Base-by-base conservation (phyloP, 1,284 basidiomycete genomes). In the Fomitopsis palustris region DNA sequence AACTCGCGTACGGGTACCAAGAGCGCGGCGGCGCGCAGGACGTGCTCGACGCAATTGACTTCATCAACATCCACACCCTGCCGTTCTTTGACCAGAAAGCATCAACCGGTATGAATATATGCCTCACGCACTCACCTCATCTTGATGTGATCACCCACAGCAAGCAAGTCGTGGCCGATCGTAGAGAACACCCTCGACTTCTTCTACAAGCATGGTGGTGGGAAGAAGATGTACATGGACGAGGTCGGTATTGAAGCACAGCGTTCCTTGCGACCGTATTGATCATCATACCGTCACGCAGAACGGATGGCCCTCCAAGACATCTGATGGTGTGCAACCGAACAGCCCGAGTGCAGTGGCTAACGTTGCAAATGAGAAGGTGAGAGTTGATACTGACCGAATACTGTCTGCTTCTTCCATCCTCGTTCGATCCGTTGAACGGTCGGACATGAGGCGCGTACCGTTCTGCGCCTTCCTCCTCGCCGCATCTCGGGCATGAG, bases 231-330 rank as follows among this genome's bases (percentile, higher is more conserved):
- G 68, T 86, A 86, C 67, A 76, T 89, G 47, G 84, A 81, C 64
- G 79, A 90, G 78, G 87, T 83, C 29, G 17, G 72, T 67, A 38
- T 31, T 55, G n/a, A 5, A 17, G 25, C 25, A 2, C 17, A 8
- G 8, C 27, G 23, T 19, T 17, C 27, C n/a, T 9, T 31, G 12
- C 2, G 47, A 16, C 25, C 27, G 23, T 25, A n/a, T 38, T 37
- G 33, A 56, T 42, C 53, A 21, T 43, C 39, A 38, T n/a, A 10
- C 14, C 47, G 6, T 23, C 29, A 31, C 35, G 21, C 60, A 90
- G 87, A 90, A 88, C 66, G 87, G 87, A 42, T 90, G 87, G 88
- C 88, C 88, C 2, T 88, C 86, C 0, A 74, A 74, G 45, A 84
- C 82, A 1, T 88, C 80, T 21, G 49, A 69, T 0, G 75, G 82